Conservation (phyloP, 306 rosid species). For the Lupinus albus region DNA sequence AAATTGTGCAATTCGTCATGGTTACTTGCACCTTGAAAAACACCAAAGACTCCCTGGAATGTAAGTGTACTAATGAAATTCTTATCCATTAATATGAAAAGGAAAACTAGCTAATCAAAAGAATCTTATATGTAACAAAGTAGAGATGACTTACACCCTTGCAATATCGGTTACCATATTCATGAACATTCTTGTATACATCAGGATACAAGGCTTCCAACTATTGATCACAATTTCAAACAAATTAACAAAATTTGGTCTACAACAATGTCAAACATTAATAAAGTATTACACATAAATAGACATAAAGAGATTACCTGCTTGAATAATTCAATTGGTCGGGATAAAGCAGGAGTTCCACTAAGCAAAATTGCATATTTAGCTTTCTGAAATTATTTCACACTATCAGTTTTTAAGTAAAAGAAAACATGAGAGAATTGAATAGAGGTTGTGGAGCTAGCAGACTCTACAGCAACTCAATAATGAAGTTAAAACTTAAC, state of each 20-base stretch:
- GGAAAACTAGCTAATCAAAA: conserved; percentile 31
- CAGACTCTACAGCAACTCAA: background rate
- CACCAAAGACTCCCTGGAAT: conserved; percentile 77
- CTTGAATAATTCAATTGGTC: conserved; percentile 89
- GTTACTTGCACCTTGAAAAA: conserved; percentile 97
- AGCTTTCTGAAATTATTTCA: conserved; percentile 69
- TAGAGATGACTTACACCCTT: conserved; percentile 83
- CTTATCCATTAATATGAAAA: conserved; percentile 31
- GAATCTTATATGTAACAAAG: conserved; percentile 17
- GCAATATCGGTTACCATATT: conserved; percentile 92
- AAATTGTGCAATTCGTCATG: conserved; percentile 95
- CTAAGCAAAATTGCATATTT: conserved; percentile 82
- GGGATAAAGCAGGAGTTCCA: conserved; percentile 98
- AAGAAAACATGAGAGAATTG: conserved; percentile 32
- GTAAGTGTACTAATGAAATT: conserved; percentile 30
- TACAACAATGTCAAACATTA: conserved; percentile 29
- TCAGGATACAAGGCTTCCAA: conserved; percentile 95
- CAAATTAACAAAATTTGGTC: conserved; percentile 29
- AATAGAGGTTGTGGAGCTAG: conserved; percentile 22
- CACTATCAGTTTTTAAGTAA: conserved; percentile 17
- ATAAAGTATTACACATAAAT: conserved; percentile 11
- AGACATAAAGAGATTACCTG: conserved; percentile 59
- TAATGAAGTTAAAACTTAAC: conserved; percentile 25
- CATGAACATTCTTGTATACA: conserved; percentile 82
- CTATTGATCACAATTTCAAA: conserved; percentile 55